These are phyloP conservation scores for Tolypocladium album DNA, from an alignment of 2,329 filamentous ascomycete species.

Conservation along the genomic window DNA sequence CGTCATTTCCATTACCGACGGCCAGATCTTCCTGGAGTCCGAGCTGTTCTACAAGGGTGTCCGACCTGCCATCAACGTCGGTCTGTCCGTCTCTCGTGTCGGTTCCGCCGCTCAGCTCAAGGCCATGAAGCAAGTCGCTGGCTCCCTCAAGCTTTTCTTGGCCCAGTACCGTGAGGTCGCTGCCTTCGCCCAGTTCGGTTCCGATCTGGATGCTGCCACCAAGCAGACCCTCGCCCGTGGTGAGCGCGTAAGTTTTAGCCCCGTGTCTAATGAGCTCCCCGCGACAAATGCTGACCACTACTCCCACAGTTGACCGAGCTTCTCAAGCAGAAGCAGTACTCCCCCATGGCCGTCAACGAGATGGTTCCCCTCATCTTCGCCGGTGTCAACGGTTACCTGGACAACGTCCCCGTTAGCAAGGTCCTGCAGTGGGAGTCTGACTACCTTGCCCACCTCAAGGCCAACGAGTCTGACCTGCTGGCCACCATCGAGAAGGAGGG, in stretches of 20 bases:
- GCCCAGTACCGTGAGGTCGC: slow-evolving; percentile 99
- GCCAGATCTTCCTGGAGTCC: slow-evolving; percentile 98
- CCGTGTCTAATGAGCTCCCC: background rate
- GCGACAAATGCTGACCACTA: background rate
- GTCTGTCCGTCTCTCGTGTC: slow-evolving; percentile 99
- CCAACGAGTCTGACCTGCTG: slow-evolving; percentile 77
- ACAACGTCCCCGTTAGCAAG: slow-evolving; percentile 80
- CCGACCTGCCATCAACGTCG: slow-evolving; percentile 99
- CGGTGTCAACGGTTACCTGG: slow-evolving; percentile 95
- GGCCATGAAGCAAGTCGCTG: slow-evolving; percentile 99
- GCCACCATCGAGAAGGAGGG: slow-evolving; percentile 91
- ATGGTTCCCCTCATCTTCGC: slow-evolving; percentile 99
- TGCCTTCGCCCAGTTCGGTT: slow-evolving; percentile 99
- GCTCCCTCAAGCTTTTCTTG: slow-evolving; percentile 99
- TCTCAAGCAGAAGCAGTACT: slow-evolving; percentile 99
- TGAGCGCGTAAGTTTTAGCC: slow-evolving; percentile 67
- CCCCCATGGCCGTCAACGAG: slow-evolving; percentile 96
- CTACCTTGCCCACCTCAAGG: slow-evolving; percentile 85
- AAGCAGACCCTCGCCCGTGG: slow-evolving; percentile 98
- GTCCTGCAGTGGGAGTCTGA: slow-evolving; percentile 90
- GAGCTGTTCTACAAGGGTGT: slow-evolving; percentile 99
- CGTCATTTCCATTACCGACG: slow-evolving; percentile 99
- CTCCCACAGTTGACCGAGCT: slow-evolving; percentile 69
- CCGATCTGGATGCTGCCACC: slow-evolving; percentile 95
- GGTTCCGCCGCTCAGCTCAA: slow-evolving; percentile 98